These are phyloP conservation scores for Ascodesmis nigricans DNA, from an alignment of 495 filamentous ascomycete species.

Conservation along the genomic window DNA sequence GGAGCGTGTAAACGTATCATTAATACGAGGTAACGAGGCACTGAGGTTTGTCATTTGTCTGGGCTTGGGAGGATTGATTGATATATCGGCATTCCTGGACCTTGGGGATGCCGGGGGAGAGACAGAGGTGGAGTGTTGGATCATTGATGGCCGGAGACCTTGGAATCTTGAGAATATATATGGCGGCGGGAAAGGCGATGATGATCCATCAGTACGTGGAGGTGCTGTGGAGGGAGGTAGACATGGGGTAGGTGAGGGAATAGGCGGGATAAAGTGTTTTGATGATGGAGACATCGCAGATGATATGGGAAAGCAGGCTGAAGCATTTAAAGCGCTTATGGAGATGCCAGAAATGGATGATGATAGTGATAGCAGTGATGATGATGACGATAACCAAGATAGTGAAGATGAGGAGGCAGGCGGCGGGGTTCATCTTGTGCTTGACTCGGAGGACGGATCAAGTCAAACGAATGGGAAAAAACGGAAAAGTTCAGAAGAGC, in stretches of 20 bases:
- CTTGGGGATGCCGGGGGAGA: slow-evolving; percentile 33
- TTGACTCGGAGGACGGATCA: slow-evolving; percentile 41
- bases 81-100: slow-evolving; percentile 51
- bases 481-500: slow-evolving; percentile 42
- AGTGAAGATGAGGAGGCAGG: slow-evolving; percentile 22
- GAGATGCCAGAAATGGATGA: slow-evolving; percentile 85
- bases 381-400: slow-evolving; percentile 25
- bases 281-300: slow-evolving; percentile 94
- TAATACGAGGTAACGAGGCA: slow-evolving; percentile 17
- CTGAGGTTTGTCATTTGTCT: slow-evolving; percentile 56
- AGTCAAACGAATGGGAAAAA: slow-evolving; percentile 14
- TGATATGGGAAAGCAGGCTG: slow-evolving; percentile 47
- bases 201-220: slow-evolving; percentile 29
- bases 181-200: slow-evolving; percentile 36
- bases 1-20: slow-evolving; percentile 23
- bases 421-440: slow-evolving; percentile 19
- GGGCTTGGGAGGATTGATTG: slow-evolving; percentile 75
- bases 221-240: slow-evolving; percentile 35
- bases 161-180: slow-evolving; percentile 95
- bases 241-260: slow-evolving; percentile 21
- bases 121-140: slow-evolving; percentile 74
- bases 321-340: slow-evolving; percentile 59
- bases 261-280: slow-evolving; percentile 29
- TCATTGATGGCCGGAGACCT: slow-evolving; percentile 72
- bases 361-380: slow-evolving; percentile 34